phyloP scores from a whole-genome alignment of 345 rosid genomes.

The Diplotaxis tenuifolia region DNA sequence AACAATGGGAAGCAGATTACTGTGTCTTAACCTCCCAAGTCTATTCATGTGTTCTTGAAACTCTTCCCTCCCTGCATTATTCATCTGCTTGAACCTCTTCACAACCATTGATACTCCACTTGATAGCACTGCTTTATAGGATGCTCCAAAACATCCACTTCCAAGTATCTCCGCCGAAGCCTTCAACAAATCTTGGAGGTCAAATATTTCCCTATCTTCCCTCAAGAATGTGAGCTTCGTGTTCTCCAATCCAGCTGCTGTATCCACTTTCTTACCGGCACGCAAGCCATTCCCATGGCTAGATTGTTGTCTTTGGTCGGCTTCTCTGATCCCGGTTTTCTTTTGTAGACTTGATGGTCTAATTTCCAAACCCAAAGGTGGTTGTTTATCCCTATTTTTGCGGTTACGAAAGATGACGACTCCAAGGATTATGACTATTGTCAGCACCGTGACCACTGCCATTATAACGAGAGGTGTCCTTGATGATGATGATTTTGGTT shows the following conservation, averaged over 20 bases:
- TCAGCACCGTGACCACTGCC: constrained; percentile 27
- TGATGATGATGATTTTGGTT: constrained; percentile 9
- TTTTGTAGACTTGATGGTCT: constrained; percentile 51
- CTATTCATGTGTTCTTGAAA: constrained; percentile 88
- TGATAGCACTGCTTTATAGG: constrained; percentile 67
- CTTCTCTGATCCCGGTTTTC: constrained; percentile 45
- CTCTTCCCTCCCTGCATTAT: constrained; percentile 82
- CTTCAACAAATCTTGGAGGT: constrained; percentile 69
- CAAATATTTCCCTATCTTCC: constrained; percentile 70
- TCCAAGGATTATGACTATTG: constrained; percentile 15
- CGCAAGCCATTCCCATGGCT: constrained; percentile 4
- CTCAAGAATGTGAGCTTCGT: constrained; percentile 62
- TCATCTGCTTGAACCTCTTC: constrained; percentile 87
- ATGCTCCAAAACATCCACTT: constrained; percentile 86
- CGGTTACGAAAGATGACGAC: constrained; percentile 16
- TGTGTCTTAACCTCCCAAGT: constrained; percentile 69
- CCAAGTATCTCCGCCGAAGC: constrained; percentile 95
- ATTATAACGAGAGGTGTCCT: constrained; percentile 21
- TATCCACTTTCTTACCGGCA: constrained; percentile 22
- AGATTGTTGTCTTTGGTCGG: neutral
- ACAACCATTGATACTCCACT: constrained; percentile 60
- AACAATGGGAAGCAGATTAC: constrained; percentile 74
- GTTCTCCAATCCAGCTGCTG: neutral
- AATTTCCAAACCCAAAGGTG: constrained; percentile 34
- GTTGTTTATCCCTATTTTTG: neutral